Evolutionary conservation across 208 protist species (phyloP).

Genomic region (Trypanosoma melophagium): DNA sequence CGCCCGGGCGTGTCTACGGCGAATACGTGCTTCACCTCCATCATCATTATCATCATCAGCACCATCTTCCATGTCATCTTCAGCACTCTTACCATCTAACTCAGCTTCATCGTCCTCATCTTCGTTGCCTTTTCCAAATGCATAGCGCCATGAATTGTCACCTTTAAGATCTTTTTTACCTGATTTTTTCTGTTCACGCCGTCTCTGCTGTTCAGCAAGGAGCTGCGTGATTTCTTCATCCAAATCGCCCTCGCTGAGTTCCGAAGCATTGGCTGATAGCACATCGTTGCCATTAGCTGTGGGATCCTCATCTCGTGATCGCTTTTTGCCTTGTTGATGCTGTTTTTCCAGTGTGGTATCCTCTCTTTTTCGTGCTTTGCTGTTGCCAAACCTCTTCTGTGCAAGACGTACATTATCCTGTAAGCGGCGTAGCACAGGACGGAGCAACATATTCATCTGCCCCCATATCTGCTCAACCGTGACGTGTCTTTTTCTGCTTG

Average conservation of each 20-base stretch:
- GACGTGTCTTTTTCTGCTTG: conserved; percentile 51
- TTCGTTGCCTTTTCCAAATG: conserved; percentile 63
- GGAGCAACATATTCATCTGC: conserved; percentile 77
- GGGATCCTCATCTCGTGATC: conserved; percentile 3
- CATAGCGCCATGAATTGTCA: conserved; percentile 77
- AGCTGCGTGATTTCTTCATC: conserved; percentile 79
- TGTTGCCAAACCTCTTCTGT: conserved; percentile 40
- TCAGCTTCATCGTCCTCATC: conserved; percentile 39
- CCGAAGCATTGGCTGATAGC: conserved; percentile 35
- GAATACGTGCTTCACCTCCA: conserved; percentile 35
- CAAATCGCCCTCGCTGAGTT: conserved; percentile 73
- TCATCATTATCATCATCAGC: conserved; percentile 39
- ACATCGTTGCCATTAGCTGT: conserved; percentile 23
- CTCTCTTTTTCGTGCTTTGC: conserved; percentile 7
- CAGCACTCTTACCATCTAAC: conserved; percentile 36
- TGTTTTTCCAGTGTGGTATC: background rate
- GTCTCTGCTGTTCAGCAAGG: conserved; percentile 29
- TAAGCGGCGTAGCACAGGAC: conserved; percentile 77
- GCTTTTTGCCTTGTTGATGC: conserved; percentile 6
- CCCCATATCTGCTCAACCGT: conserved; percentile 89
- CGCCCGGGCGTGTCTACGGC: conserved; percentile 30
- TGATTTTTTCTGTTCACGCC: conserved; percentile 19
- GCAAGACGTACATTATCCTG: conserved; percentile 58
- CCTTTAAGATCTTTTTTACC: conserved; percentile 15
- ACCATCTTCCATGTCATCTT: conserved; percentile 27